A percentile compares a stretch with the other conserved stretches of the same genome.
Conservation (phyloP, 169 alveolate genomes). For the Cryptosporidium parvum region DNA sequence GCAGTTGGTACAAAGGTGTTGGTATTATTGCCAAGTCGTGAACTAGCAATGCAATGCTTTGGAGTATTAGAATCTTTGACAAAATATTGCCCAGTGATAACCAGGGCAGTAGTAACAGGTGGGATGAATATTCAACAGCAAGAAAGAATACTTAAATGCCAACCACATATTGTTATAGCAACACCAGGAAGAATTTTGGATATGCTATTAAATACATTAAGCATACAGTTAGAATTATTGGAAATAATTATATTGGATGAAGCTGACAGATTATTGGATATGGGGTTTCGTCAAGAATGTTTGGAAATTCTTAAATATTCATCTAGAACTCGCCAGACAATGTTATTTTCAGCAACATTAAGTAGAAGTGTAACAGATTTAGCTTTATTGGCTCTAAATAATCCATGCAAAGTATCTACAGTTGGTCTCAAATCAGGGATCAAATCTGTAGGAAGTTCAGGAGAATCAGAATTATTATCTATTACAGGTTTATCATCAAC, state of each 20-base stretch:
- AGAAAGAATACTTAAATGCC: slow-evolving; percentile 87
- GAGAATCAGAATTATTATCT: slow-evolving; percentile 27
- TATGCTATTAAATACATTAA: slow-evolving; percentile 82
- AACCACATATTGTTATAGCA: slow-evolving; percentile 95
- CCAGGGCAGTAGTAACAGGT: slow-evolving; percentile 87
- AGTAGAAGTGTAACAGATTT: slow-evolving; percentile 86
- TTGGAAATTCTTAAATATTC: slow-evolving; percentile 78
- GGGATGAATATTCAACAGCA: slow-evolving; percentile 89
- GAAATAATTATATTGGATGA: slow-evolving; percentile 94
- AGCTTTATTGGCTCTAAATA: slow-evolving; percentile 84
- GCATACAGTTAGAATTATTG: slow-evolving; percentile 84
- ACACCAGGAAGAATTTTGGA: slow-evolving; percentile 99
- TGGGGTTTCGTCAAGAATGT: slow-evolving; percentile 93
- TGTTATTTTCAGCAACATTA: slow-evolving; percentile 91
- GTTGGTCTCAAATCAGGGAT: slow-evolving; percentile 30
- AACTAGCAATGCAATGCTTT: slow-evolving; percentile 91
- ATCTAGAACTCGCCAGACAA: slow-evolving; percentile 84
- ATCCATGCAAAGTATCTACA: slow-evolving; percentile 81
- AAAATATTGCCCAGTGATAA: slow-evolving; percentile 85
- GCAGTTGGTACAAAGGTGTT: slow-evolving; percentile 87
- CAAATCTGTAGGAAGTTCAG: background rate
- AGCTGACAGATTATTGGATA: slow-evolving; percentile 95
- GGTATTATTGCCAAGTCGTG: slow-evolving; percentile 92
- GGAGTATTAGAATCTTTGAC: slow-evolving; percentile 84
- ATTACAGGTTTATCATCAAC: slow-evolving; percentile 78